Percentiles rank a stretch among this genome's conserved stretches.
Conservation (phyloP, 106 monocot species). For the Dioscorea alata region DNA sequence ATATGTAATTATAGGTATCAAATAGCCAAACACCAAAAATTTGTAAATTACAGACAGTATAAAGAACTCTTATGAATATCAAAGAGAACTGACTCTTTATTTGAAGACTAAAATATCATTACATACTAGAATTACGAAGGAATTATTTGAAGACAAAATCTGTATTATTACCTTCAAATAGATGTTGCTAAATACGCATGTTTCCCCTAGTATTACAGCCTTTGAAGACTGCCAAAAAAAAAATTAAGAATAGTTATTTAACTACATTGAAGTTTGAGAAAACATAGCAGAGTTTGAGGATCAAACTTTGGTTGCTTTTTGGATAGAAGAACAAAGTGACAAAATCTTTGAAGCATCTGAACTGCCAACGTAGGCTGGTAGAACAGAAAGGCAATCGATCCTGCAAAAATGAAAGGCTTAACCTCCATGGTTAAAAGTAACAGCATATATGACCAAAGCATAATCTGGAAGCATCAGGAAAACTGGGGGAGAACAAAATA, state of each 20-base stretch:
- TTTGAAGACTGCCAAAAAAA: slow-evolving; percentile 48
- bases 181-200: slow-evolving; percentile 47
- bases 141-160: slow-evolving; percentile 2
- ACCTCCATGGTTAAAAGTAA: too few relatives aligned
- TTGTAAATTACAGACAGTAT: too few relatives aligned
- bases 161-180: slow-evolving; percentile 50
- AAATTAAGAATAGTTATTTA: background rate
- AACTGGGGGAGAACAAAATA: background rate
- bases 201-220: slow-evolving; percentile 57
- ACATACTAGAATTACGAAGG: background rate
- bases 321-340: slow-evolving; percentile 68
- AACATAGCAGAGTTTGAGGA: background rate
- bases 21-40: too few relatives aligned
- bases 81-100: too few relatives aligned
- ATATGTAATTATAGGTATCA: too few relatives aligned
- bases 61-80: too few relatives aligned
- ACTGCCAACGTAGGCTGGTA: slow-evolving; percentile 61
- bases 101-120: too few relatives aligned
- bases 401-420: slow-evolving; percentile 24
- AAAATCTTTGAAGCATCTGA: slow-evolving; percentile 73
- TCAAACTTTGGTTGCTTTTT: slow-evolving; percentile 63
- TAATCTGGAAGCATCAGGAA: too few relatives aligned
- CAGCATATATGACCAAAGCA: too few relatives aligned
- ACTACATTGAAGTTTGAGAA: slow-evolving; percentile 5
- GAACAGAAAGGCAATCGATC: slow-evolving; percentile 79